These are phyloP conservation scores for Vitis riparia DNA, from an alignment of 164 flowering plant species.

Conservation along the genomic window DNA sequence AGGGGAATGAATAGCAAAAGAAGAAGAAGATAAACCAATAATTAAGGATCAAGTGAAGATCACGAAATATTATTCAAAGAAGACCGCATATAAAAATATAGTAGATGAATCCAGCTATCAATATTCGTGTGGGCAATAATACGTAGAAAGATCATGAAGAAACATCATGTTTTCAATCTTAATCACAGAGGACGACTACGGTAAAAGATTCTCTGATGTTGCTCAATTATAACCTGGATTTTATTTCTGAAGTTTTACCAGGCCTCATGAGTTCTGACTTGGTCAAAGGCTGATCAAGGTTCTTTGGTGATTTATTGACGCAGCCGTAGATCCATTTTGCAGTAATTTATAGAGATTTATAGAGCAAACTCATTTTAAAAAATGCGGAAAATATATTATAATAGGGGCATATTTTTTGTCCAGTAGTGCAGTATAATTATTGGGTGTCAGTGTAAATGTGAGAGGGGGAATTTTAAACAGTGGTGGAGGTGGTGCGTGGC, in stretches of 20 bases:
- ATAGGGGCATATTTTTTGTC: neutral
- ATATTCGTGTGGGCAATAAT: neutral
- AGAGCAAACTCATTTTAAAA: neutral
- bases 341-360: neutral
- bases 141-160: neutral
- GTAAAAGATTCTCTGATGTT: constrained; percentile 19
- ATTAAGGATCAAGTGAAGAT: too few relatives aligned
- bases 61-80: too few relatives aligned
- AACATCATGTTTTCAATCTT: neutral
- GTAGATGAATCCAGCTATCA: too few relatives aligned
- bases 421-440: too few relatives aligned
- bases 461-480: too few relatives aligned
- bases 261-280: constrained; percentile 8
- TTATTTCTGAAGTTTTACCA: neutral
- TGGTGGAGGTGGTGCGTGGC: too few relatives aligned
- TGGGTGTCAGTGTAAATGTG: too few relatives aligned
- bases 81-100: too few relatives aligned
- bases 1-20: too few relatives aligned
- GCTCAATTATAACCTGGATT: constrained; percentile 15
- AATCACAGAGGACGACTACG: neutral
- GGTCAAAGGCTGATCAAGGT: constrained; percentile 18
- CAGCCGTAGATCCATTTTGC: neutral
- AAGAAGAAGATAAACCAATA: too few relatives aligned
- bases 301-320: constrained; percentile 1
- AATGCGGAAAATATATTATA: neutral